Percentiles rank a stretch among this genome's conserved stretches.
These are phyloP conservation scores for Discostella stelligera DNA, from an alignment of 352 stramenopile genomes.

Conservation along the genomic window DNA sequence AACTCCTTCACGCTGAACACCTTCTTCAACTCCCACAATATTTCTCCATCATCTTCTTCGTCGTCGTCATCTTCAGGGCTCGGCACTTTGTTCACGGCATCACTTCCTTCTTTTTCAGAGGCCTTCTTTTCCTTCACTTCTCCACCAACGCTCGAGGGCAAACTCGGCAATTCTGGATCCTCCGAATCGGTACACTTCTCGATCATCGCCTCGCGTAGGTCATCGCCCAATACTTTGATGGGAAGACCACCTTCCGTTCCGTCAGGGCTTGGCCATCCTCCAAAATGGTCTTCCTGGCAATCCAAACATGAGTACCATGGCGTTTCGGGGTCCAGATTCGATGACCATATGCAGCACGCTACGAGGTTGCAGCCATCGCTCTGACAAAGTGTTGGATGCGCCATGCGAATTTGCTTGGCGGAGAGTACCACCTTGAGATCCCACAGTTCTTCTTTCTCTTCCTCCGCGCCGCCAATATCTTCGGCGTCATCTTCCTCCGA, in stretches of 20 bases:
- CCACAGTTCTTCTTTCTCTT: conserved; percentile 40
- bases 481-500: conserved; percentile 3
- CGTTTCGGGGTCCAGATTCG: conserved; percentile 25
- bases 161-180: conserved; percentile 51
- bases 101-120: neutral
- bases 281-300: conserved; percentile 58
- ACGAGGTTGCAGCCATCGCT: conserved; percentile 36
- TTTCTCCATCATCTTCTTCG: conserved; percentile 5
- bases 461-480: neutral
- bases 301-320: conserved; percentile 70
- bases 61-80: conserved; percentile 5
- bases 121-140: conserved; percentile 4
- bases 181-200: conserved; percentile 57
- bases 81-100: conserved; percentile 1
- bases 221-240: conserved; percentile 51
- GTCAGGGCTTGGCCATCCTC: conserved; percentile 20
- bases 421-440: conserved; percentile 42
- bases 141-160: conserved; percentile 14
- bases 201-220: conserved; percentile 52
- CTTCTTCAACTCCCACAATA: conserved; percentile 41
- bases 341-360: conserved; percentile 59
- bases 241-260: conserved; percentile 35
- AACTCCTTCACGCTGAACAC: conserved; percentile 31
- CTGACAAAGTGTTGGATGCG: conserved; percentile 34
- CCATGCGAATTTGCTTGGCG: conserved; percentile 18